phyloP scores from a whole-genome alignment of 1,284 basidiomycete species.

The Cryptococcus maquisensis region DNA sequence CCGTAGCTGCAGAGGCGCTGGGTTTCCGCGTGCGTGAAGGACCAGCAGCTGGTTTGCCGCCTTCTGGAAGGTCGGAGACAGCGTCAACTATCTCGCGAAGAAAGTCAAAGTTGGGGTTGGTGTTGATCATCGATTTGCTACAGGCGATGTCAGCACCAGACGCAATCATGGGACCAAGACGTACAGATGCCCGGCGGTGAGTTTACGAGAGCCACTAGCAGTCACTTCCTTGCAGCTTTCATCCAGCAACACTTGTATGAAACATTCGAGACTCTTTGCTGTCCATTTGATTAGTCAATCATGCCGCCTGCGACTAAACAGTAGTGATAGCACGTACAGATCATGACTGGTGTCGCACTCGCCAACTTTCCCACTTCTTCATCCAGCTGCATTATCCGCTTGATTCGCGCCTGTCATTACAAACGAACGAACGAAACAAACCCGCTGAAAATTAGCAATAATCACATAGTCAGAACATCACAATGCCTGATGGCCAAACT shows the following conservation, averaged over 20 bases:
- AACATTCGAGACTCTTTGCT: constrained; percentile 96
- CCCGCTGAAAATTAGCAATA: background rate
- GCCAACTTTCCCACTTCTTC: constrained; percentile 99
- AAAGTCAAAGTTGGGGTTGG: constrained; percentile 88
- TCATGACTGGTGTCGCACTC: constrained; percentile 92
- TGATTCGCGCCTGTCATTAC: constrained; percentile 76
- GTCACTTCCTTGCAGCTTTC: constrained; percentile 77
- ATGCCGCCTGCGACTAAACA: background rate
- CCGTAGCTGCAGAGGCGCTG: background rate
- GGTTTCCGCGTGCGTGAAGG: constrained; percentile 11
- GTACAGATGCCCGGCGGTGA: constrained; percentile 91
- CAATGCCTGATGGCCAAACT: constrained; percentile 3
- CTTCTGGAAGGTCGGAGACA: constrained; percentile 71
- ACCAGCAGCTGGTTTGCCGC: constrained; percentile 5
- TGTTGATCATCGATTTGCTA: constrained; percentile 91
- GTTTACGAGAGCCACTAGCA: constrained; percentile 77
- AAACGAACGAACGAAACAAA: constrained; percentile 3
- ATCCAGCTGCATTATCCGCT: constrained; percentile 99
- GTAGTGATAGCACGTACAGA: constrained; percentile 70
- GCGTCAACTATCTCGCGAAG: constrained; percentile 88
- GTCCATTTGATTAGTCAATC: constrained; percentile 3
- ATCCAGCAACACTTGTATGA: constrained; percentile 81
- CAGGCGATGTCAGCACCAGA: constrained; percentile 1
- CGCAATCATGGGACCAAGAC: constrained; percentile 32
- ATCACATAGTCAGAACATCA: background rate